These are phyloP conservation scores for Phaseolus lunatus DNA, from an alignment of 306 rosid genomes.

Conservation along the genomic window DNA sequence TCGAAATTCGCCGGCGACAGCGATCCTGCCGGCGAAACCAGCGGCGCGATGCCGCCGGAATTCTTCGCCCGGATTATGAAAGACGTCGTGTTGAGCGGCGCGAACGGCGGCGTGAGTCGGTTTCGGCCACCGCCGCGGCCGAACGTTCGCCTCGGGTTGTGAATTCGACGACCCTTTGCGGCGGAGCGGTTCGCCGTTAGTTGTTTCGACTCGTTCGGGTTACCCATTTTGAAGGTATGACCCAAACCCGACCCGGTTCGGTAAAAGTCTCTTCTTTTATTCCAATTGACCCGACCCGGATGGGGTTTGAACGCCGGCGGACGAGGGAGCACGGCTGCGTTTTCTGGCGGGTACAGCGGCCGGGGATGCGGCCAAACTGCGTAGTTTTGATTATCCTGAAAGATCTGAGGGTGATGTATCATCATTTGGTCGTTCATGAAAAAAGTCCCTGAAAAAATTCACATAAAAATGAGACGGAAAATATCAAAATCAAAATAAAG, in stretches of 20 bases:
- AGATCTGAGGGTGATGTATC: conserved; percentile 53
- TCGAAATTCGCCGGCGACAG: conserved; percentile 66
- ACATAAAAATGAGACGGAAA: conserved; percentile 11
- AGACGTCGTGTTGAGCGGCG: conserved; percentile 84
- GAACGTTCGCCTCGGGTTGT: conserved; percentile 60
- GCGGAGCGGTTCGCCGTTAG: conserved; percentile 62
- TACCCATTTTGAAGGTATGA: conserved; percentile 43
- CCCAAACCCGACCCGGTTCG: conserved; percentile 47
- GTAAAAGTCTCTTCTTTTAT: conserved; percentile 48
- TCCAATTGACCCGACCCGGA: conserved; percentile 59
- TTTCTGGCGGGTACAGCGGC: conserved; percentile 39
- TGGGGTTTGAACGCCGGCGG: conserved; percentile 17
- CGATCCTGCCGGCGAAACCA: conserved; percentile 61
- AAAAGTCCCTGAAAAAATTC: neutral
- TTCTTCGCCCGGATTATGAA: conserved; percentile 74
- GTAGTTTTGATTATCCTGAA: conserved; percentile 47
- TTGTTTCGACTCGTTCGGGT: conserved; percentile 50
- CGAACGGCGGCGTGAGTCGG: conserved; percentile 62
- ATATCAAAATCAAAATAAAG: neutral
- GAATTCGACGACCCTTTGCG: conserved; percentile 62
- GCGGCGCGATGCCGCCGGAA: conserved; percentile 69
- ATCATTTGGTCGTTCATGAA: conserved; percentile 43
- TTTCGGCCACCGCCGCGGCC: neutral
- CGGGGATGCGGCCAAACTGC: conserved; percentile 47
- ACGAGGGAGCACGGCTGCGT: conserved; percentile 37